Conservation (phyloP, 305 asterid species). For the Striga hermonthica region DNA sequence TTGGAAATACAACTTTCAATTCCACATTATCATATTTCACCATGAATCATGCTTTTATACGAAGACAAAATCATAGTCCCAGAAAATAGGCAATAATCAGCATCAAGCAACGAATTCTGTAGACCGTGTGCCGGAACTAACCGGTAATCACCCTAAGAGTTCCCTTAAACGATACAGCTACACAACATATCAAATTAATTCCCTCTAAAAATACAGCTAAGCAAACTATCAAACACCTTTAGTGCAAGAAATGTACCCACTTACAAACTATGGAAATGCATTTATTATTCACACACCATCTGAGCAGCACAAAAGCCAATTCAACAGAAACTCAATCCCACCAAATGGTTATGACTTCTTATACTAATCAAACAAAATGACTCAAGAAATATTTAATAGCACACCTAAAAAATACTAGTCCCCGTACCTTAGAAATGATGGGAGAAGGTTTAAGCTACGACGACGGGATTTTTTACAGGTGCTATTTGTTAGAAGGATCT, state of each 20-base stretch:
- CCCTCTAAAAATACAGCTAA: background rate
- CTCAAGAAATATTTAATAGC: background rate
- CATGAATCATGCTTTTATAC: no score
- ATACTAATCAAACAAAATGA: background rate
- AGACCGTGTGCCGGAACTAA: background rate
- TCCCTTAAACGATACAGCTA: background rate
- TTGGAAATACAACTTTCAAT: no score
- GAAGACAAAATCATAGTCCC: background rate
- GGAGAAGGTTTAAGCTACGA: slow-evolving; percentile 12
- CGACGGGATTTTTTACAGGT: slow-evolving; percentile 24
- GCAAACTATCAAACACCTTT: slow-evolving; percentile 7
- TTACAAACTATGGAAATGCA: background rate
- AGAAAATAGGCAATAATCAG: background rate
- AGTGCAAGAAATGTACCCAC: background rate
- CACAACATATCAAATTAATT: background rate
- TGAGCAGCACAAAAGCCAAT: background rate
- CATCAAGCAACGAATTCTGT: background rate
- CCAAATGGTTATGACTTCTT: background rate
- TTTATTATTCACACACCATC: background rate
- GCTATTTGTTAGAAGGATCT: background rate
- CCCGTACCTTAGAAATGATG: slow-evolving; percentile 24
- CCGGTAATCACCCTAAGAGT: background rate
- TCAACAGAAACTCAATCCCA: slow-evolving; percentile 4
- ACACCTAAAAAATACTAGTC: background rate
- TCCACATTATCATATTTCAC: no score